Conservation (phyloP, 768 basidiomycete species). For the Mrakia gelida region DNA sequence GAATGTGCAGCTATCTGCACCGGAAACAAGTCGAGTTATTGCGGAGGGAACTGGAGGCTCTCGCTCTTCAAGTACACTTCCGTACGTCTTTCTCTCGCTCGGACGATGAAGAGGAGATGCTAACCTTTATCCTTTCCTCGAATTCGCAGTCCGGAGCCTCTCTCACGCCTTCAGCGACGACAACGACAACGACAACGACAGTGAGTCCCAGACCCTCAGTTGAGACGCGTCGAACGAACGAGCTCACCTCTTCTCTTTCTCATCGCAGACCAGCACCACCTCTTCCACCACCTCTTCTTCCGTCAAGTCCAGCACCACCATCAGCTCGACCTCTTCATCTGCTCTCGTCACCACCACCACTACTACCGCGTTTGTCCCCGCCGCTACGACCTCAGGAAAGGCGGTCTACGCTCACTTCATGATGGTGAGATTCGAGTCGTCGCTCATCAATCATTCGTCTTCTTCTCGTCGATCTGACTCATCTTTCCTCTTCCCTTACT, state of each 20-base stretch:
- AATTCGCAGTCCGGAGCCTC: neutral
- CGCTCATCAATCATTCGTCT: too few relatives aligned
- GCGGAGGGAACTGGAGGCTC: neutral
- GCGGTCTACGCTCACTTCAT: slow-evolving; percentile 43
- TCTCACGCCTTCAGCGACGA: neutral
- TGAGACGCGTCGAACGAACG: too few relatives aligned
- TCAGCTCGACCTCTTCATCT: too few relatives aligned
- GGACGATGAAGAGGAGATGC: neutral
- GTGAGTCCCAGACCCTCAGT: too few relatives aligned
- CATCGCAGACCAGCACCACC: too few relatives aligned
- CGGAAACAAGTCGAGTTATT: neutral
- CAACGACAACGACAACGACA: neutral
- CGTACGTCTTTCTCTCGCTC: neutral
- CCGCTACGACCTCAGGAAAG: slow-evolving; percentile 28
- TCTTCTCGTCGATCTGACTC: too few relatives aligned
- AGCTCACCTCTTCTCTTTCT: too few relatives aligned
- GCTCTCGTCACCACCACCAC: neutral
- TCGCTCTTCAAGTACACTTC: neutral
- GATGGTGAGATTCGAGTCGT: too few relatives aligned
- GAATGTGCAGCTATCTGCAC: neutral
- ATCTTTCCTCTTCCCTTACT: neutral
- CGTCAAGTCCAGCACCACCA: too few relatives aligned
- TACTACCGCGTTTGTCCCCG: neutral
- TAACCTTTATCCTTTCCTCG: neutral
- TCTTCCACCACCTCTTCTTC: too few relatives aligned